Evolutionary conservation across 768 basidiomycete genomes (phyloP), one percentile per base, ranked within the genome.

Genomic region (Tulasnella sp.): DNA sequence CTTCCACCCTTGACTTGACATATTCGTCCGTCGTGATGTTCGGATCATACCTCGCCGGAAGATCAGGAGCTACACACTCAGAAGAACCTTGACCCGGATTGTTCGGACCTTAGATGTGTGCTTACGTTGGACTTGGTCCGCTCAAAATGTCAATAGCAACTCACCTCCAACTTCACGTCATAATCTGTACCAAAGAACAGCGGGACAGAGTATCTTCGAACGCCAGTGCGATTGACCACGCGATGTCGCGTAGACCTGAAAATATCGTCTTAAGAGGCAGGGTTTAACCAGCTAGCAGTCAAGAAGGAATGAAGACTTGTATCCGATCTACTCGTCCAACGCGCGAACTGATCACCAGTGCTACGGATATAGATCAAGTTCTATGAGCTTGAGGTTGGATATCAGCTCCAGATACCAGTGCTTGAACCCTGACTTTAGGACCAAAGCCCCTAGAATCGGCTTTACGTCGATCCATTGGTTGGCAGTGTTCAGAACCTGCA

Each of bases 371-470:
- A 15, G 51, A 51, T n/a, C n/a, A n/a, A 50, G 22, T 29, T 76
- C 71, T 29, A 43, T 30, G n/a, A n/a, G n/a, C n/a, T n/a, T n/a
- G n/a, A n/a, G n/a, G n/a, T n/a, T n/a, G n/a, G n/a, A n/a, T n/a
- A n/a, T n/a, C n/a, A n/a, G n/a, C n/a, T n/a, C n/a, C n/a, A n/a
- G n/a, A n/a, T n/a, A n/a, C n/a, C n/a, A n/a, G n/a, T n/a, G n/a
- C n/a, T n/a, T n/a, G n/a, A n/a, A n/a, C n/a, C n/a, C n/a, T n/a
- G 60, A 88, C 87, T 96, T 96, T 68, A 93, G 79, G 27, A 96
- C 87, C 42, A 94, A 75, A 0, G 91, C 90, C 4, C 82, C 88
- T 0, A 80, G 76, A 49, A 87, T 84, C 0, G 87, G 80, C 1
- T 82, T 80, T 8, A 87, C 91, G 64, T 87, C 74, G 53, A 96